Conservation (phyloP, 75 land plant species). For the Pinus taeda region DNA sequence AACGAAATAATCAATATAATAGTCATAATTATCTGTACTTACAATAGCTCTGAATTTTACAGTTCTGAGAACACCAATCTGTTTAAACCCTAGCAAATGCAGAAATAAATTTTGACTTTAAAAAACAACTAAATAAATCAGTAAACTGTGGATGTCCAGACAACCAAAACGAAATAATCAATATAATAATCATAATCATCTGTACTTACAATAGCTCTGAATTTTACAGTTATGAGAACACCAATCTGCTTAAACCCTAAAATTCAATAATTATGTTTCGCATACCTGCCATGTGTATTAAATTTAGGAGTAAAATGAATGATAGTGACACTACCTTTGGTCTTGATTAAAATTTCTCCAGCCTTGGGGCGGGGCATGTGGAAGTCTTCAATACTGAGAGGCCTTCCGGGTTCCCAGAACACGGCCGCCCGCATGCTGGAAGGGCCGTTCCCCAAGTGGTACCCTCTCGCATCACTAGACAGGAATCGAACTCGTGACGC, state of each 20-base stretch:
- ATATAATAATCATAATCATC: no score
- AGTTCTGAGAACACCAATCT: not conserved
- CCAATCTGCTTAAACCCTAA: not conserved
- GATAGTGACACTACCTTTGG: constrained; percentile 57
- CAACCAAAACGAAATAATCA: no score
- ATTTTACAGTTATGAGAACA: not conserved
- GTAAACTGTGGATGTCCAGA: no score
- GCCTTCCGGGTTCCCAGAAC: constrained; percentile 78
- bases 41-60: no score
- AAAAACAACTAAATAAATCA: no score
- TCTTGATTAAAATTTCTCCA: constrained; percentile 82
- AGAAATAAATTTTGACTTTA: no score
- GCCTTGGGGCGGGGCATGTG: constrained; percentile 89
- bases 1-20: no score
- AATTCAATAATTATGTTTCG: not conserved
- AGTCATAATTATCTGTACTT: no score
- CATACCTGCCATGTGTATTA: not conserved
- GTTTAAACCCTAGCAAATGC: not conserved
- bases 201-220: no score
- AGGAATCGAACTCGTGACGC: constrained; percentile 5
- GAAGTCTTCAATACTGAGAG: constrained; percentile 85
- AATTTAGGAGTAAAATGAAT: not conserved
- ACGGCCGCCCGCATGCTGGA: constrained; percentile 89
- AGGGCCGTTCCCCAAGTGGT: constrained; percentile 48
- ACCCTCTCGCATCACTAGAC: constrained; percentile 21